These are phyloP conservation scores for Neltuma alba DNA, from an alignment of 306 rosid species.

Conservation along the genomic window DNA sequence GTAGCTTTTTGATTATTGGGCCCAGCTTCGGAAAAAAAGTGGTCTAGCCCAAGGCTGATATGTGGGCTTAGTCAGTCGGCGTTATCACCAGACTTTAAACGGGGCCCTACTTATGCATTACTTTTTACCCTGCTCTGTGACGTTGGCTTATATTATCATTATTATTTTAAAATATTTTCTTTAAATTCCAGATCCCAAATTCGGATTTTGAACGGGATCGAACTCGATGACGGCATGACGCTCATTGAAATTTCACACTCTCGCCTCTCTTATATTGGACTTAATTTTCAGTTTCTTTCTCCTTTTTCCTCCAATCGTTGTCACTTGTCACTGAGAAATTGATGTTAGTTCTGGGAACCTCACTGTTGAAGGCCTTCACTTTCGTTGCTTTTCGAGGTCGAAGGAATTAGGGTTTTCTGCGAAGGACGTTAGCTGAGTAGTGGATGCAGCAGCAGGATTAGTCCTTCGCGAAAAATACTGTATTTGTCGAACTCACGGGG, in stretches of 20 bases:
- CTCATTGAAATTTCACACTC: slow-evolving; percentile 22
- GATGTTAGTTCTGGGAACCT: not conserved
- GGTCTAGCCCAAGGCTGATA: not conserved
- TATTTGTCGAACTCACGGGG: slow-evolving; percentile 8
- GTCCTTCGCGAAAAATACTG: not conserved
- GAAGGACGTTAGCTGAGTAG: slow-evolving; percentile 4
- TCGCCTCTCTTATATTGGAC: not conserved
- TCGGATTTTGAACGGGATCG: slow-evolving; percentile 37
- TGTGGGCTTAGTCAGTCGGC: no score
- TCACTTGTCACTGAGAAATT: not conserved
- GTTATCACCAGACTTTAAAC: not conserved
- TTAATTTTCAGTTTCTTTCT: not conserved
- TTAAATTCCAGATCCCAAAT: slow-evolving; percentile 7
- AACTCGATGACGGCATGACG: slow-evolving; percentile 10
- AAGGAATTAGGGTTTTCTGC: slow-evolving; percentile 39
- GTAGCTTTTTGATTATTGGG: no score
- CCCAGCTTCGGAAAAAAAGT: no score
- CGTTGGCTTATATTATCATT: not conserved
- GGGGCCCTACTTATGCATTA: not conserved
- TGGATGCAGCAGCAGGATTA: not conserved
- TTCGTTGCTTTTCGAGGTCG: not conserved
- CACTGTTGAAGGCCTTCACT: not conserved
- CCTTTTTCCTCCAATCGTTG: not conserved
- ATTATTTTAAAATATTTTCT: not conserved
- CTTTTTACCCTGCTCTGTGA: no score